phyloP scores from a whole-genome alignment of 805 yeast genomes.

The Metschnikowia colocasiae region DNA sequence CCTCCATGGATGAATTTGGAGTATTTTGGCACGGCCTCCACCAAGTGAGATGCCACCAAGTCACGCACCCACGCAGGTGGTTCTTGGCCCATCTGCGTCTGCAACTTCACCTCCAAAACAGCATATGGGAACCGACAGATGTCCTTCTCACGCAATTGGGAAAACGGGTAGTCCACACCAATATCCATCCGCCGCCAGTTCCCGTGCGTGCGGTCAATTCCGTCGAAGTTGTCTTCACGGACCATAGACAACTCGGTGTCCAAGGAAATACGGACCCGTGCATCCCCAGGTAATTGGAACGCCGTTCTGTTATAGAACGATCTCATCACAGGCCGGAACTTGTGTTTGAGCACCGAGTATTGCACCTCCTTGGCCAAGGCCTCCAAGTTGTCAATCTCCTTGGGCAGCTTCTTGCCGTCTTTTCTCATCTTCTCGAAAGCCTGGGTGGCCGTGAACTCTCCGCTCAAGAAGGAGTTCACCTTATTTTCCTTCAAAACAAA shows the following conservation, averaged over 20 bases:
- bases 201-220: conserved; percentile 78
- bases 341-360: conserved; percentile 78
- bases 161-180: conserved; percentile 95
- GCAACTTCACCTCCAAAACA: conserved; percentile 92
- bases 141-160: conserved; percentile 78
- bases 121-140: conserved; percentile 96
- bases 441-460: conserved; percentile 81
- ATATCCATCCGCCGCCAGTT: conserved; percentile 99
- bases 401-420: conserved; percentile 81
- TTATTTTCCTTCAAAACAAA: conserved; percentile 88
- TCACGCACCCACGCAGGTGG: conserved; percentile 98
- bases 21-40: conserved; percentile 97
- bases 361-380: conserved; percentile 91
- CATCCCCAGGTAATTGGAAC: conserved; percentile 98
- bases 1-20: conserved; percentile 97
- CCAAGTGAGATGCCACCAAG: conserved; percentile 84
- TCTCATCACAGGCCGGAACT: conserved; percentile 89
- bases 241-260: conserved; percentile 98
- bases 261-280: conserved; percentile 95
- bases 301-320: conserved; percentile 98
- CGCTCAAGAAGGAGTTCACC: conserved; percentile 78
- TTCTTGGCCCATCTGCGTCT: conserved; percentile 97
- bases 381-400: conserved; percentile 90
- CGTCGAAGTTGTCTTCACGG: conserved; percentile 96
- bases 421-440: conserved; percentile 89